These are phyloP conservation scores for Aspergillus aculeatus DNA, from an alignment of 2,329 filamentous ascomycete genomes.

Conservation along the genomic window DNA sequence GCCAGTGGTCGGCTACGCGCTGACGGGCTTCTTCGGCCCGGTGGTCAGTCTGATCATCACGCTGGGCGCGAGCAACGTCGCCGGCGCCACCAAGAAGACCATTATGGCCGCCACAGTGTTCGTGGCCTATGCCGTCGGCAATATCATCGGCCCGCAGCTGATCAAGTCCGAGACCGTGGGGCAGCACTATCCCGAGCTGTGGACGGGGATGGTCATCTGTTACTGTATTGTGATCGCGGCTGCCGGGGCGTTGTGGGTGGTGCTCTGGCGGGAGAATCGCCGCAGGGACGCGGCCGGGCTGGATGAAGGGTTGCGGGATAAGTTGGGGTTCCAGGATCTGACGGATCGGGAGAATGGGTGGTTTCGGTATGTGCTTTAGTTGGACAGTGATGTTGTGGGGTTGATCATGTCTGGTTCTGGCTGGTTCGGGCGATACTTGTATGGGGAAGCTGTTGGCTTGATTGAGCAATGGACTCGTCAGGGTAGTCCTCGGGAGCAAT, in stretches of 20 bases:
- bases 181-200: slow-evolving; percentile 69
- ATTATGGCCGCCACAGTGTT: slow-evolving; percentile 73
- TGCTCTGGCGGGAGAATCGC: slow-evolving; percentile 61
- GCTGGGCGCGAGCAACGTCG: slow-evolving; percentile 66
- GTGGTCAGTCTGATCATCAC: slow-evolving; percentile 64
- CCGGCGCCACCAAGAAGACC: slow-evolving; percentile 75
- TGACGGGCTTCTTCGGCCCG: slow-evolving; percentile 71
- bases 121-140: slow-evolving; percentile 72
- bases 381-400: not conserved
- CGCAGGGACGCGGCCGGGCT: slow-evolving; percentile 49
- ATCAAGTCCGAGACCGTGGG: slow-evolving; percentile 65
- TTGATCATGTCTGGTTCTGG: too few species aligned
- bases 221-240: slow-evolving; percentile 67
- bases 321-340: slow-evolving; percentile 65
- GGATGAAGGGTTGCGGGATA: slow-evolving; percentile 62
- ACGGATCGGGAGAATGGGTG: slow-evolving; percentile 69
- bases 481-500: too few species aligned
- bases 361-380: slow-evolving; percentile 59
- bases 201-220: slow-evolving; percentile 66
- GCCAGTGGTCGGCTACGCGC: slow-evolving; percentile 68
- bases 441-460: too few species aligned
- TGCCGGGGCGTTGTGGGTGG: slow-evolving; percentile 55
- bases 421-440: too few species aligned
- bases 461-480: too few species aligned
- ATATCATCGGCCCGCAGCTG: slow-evolving; percentile 73